Evolutionary conservation across 495 filamentous ascomycete species (phyloP).

Genomic region (Chaetomium tenue): DNA sequence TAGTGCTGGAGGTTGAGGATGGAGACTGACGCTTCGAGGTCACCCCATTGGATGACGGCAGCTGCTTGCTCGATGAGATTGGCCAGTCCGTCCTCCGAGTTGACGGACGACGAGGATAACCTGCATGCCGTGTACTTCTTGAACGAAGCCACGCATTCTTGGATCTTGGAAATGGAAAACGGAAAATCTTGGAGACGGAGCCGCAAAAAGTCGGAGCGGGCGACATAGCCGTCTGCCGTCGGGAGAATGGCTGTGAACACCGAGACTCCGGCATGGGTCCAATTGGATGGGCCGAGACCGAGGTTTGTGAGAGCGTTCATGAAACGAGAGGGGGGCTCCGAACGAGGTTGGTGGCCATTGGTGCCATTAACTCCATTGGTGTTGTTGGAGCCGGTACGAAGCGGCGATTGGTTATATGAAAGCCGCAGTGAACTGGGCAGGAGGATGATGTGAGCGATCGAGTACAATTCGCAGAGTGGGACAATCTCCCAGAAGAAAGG

Average conservation of each 20-base stretch:
- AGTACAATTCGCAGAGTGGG: slow-evolving; percentile 26
- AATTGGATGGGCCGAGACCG: slow-evolving; percentile 20
- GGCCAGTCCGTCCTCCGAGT: slow-evolving; percentile 15
- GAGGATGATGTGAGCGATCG: slow-evolving; percentile 25
- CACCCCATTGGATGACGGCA: slow-evolving; percentile 31
- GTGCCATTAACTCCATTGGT: background rate
- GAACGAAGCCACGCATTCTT: slow-evolving; percentile 17
- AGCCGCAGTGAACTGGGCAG: slow-evolving; percentile 17
- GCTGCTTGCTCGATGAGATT: slow-evolving; percentile 25
- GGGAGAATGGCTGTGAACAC: slow-evolving; percentile 31
- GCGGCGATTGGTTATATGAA: background rate
- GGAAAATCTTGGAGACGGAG: slow-evolving; percentile 32
- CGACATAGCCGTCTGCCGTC: slow-evolving; percentile 22
- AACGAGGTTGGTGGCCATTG: slow-evolving; percentile 1
- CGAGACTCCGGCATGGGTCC: slow-evolving; percentile 13
- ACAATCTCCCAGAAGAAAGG: slow-evolving; percentile 28
- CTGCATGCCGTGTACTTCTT: slow-evolving; percentile 15
- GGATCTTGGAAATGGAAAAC: slow-evolving; percentile 19
- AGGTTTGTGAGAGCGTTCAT: slow-evolving; percentile 13
- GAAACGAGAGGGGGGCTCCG: background rate
- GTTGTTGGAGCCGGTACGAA: background rate
- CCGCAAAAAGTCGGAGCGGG: slow-evolving; percentile 26
- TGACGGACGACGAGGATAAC: background rate
- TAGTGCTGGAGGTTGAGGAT: slow-evolving; percentile 20
- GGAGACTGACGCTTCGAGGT: slow-evolving; percentile 17